phyloP scores from a whole-genome alignment of 768 basidiomycete species.

The Pleurotus citrinopileatus region DNA sequence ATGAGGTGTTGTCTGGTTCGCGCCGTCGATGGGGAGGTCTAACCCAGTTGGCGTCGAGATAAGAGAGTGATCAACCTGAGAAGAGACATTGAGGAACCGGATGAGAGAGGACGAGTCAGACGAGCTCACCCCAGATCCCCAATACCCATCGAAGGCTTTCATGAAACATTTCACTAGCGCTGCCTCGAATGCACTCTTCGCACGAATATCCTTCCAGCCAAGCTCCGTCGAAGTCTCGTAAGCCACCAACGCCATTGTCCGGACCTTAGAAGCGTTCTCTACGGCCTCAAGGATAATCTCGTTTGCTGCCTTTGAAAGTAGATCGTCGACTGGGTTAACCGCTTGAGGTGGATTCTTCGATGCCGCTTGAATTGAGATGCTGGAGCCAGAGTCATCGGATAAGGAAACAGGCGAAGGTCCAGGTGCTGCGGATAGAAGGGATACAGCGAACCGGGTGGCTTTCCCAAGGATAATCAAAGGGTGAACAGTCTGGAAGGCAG shows the following conservation, averaged over 20 bases:
- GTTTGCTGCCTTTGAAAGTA: neutral
- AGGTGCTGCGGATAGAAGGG: neutral
- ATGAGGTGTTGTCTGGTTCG: no score
- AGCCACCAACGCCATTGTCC: neutral
- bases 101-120: neutral
- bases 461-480: neutral
- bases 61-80: neutral
- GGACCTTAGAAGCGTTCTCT: neutral
- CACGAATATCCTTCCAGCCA: neutral
- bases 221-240: neutral
- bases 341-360: no score
- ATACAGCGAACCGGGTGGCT: neutral
- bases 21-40: neutral
- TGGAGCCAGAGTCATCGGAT: no score
- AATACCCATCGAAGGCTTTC: neutral
- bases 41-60: no score
- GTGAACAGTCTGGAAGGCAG: neutral
- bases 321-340: neutral
- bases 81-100: neutral
- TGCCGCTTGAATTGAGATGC: neutral
- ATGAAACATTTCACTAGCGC: neutral
- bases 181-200: neutral
- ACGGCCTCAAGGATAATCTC: neutral
- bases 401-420: neutral
- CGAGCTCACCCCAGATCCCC: neutral